Base-by-base conservation (phyloP, 228 moss, liverwort and hornwort genomes). In the Sphagnum magellanicum region DNA sequence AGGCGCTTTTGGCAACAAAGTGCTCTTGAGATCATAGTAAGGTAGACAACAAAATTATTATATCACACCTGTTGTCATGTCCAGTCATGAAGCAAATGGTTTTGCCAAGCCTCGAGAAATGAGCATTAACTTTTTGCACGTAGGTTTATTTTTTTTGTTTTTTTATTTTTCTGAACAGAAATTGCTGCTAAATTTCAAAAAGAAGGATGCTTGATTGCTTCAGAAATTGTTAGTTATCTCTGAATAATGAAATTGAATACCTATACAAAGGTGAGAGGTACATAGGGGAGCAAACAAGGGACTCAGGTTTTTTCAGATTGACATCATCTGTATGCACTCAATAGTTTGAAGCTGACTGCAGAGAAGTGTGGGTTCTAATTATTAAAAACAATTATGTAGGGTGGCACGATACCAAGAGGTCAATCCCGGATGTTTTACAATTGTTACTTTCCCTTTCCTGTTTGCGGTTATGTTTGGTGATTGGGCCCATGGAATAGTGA, bases 401-500 rank as follows among this genome's bases (percentile, higher is more conserved):
- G 71, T 89, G 55, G 87, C 81, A 59, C 69, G 89, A 53, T 89
- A 89, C 63, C 83, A 87, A 73, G 89, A 89, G 80, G 89, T 66
- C 11, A 89, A 86, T 52, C 86, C 89, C 68, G 83, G 76, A n/a
- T 83, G 87, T 71, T 86, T 89, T 57, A 89, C 86, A 64, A 85
- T 89, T 59, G 87, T 89, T 13, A 89, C 89, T 48, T 89, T 89
- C 17, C 83, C 89, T 48, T 89, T 89, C 51, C 81, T 89, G 68
- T 89, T 89, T 76, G 89, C 87, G 4, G 79, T 89, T 68, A 89
- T 89, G 89, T 89, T 86, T 73, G 87, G 89, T 13, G 89, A 89
- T 58, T 89, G 86, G 87, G 89, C 87, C 60, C 89, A 89, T 71
- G 89, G 89, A 62, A 77, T 84, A 59, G 83, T 75, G 57, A 64